A percentile compares a stretch with the other conserved stretches of the same genome.
phyloP scores from a whole-genome alignment of 2,329 filamentous ascomycete genomes.

The Colletotrichum cuscutae region DNA sequence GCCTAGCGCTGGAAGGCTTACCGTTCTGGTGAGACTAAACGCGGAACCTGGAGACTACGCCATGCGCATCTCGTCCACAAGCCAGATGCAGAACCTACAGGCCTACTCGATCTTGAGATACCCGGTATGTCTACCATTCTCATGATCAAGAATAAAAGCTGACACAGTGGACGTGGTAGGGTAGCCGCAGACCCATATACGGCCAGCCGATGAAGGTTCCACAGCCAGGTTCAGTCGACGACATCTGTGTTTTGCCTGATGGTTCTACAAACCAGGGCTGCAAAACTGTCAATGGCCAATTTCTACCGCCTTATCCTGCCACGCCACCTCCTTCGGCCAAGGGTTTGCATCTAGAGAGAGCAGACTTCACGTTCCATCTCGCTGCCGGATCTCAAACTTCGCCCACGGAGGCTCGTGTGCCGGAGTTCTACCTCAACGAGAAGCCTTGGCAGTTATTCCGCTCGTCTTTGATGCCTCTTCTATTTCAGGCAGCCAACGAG shows the following conservation, averaged over 20 bases:
- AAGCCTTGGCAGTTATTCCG: slow-evolving; percentile 31
- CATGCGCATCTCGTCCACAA: slow-evolving; percentile 38
- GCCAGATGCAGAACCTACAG: slow-evolving; percentile 39
- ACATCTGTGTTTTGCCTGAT: slow-evolving; percentile 36
- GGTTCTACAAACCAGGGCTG: slow-evolving; percentile 25
- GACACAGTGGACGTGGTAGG: background rate
- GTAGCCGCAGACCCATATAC: slow-evolving; percentile 28
- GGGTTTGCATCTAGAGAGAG: slow-evolving; percentile 31
- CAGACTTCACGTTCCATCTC: slow-evolving; percentile 17
- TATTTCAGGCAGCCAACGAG: slow-evolving; percentile 25
- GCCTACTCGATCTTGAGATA: slow-evolving; percentile 36
- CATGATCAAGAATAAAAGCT: background rate
- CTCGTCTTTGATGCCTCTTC: slow-evolving; percentile 33
- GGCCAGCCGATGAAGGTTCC: slow-evolving; percentile 36
- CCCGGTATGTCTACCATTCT: background rate
- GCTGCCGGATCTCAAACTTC: slow-evolving; percentile 15
- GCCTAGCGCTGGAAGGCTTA: slow-evolving; percentile 36
- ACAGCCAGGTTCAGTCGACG: background rate
- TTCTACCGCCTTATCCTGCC: slow-evolving; percentile 28
- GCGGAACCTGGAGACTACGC: slow-evolving; percentile 37
- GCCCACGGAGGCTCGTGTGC: slow-evolving; percentile 12
- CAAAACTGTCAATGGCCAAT: slow-evolving; percentile 22
- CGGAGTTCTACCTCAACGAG: slow-evolving; percentile 29
- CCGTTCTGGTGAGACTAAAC: slow-evolving; percentile 37
- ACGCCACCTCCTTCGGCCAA: slow-evolving; percentile 19